phyloP scores from a whole-genome alignment of 768 basidiomycete genomes.

The Leccinum uliginosum region DNA sequence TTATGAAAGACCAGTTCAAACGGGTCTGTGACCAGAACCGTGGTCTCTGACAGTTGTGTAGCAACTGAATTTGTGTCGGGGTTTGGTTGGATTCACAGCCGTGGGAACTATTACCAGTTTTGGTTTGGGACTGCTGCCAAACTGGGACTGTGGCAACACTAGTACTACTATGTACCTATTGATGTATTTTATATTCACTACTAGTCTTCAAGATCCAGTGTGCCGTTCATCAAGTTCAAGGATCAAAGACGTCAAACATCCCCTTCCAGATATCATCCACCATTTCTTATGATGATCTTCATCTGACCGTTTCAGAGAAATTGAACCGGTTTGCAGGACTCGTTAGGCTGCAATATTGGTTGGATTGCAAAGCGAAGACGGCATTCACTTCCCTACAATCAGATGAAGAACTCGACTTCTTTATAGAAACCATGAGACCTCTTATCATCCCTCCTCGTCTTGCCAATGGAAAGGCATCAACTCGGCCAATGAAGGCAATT shows the following conservation, averaged over 20 bases:
- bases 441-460: background rate
- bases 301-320: background rate
- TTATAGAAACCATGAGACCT: background rate
- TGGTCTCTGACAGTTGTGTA: no score
- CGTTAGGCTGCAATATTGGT: background rate
- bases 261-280: constrained; percentile 3
- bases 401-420: background rate
- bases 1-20: no score
- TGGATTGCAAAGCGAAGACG: constrained; percentile 3
- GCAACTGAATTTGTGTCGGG: no score
- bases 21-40: no score
- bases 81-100: no score
- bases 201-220: no score
- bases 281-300: background rate
- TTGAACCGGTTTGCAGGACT: background rate
- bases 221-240: no score
- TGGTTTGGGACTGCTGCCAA: no score
- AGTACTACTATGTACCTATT: no score
- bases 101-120: no score
- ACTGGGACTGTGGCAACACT: no score
- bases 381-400: background rate
- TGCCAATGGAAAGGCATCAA: background rate
- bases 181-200: no score
- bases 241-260: background rate
- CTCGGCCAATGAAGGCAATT: background rate